A percentile compares a stretch with the other conserved stretches of the same genome.
phyloP scores from a whole-genome alignment of 495 filamentous ascomycete species.

The Aspergillus bertholletiae region DNA sequence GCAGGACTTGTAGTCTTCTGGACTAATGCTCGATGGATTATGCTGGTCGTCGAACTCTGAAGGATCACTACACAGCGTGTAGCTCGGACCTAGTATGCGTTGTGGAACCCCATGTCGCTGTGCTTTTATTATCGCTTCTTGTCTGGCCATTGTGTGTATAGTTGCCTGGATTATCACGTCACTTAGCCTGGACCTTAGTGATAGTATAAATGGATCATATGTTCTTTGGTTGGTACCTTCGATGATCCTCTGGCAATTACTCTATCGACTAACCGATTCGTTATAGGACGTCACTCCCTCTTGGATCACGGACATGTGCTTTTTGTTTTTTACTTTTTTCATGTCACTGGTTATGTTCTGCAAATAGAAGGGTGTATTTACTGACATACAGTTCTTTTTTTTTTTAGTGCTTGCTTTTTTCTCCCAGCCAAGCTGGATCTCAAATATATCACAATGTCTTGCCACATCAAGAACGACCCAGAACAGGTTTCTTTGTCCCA shows the following conservation, averaged over 20 bases:
- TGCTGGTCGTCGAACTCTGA: not conserved
- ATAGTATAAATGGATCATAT: not conserved
- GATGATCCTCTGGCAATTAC: not conserved
- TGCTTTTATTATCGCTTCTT: not conserved
- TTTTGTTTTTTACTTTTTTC: conserved; percentile 13
- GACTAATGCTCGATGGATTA: not conserved
- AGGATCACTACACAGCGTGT: not conserved
- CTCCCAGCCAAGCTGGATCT: conserved; percentile 13
- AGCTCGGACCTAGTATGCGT: not conserved
- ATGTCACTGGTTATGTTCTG: not conserved
- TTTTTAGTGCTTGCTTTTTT: conserved; percentile 22
- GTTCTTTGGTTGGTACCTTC: not conserved
- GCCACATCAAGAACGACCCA: conserved; percentile 34
- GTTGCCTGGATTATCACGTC: not conserved
- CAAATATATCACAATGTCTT: conserved; percentile 33
- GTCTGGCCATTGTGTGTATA: not conserved
- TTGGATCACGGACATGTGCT: conserved; percentile 27
- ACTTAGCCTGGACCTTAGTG: not conserved
- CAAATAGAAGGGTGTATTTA: conserved; percentile 16
- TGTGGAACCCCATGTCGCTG: conserved; percentile 1
- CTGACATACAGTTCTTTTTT: conserved; percentile 32
- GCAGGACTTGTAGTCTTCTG: conserved; percentile 1
- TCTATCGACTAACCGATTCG: conserved; percentile 8
- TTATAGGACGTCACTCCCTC: conserved; percentile 9
- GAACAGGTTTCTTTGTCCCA: conserved; percentile 35